Evolutionary conservation across 345 rosid species (phyloP).

Genomic region (Xanthoceras sorbifolium): DNA sequence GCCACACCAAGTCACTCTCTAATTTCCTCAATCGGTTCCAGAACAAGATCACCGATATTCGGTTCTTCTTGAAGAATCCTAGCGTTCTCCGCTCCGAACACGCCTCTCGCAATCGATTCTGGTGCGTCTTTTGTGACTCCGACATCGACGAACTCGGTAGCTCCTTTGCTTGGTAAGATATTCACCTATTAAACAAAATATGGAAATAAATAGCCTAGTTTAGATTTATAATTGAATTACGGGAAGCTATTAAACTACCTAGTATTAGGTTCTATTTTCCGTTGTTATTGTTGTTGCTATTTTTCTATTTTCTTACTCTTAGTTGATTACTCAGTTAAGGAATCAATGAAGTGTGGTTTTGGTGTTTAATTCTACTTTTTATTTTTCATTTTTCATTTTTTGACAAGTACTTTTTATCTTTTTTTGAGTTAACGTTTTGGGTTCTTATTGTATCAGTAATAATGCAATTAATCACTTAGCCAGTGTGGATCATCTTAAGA

Average conservation of each 20-base stretch:
- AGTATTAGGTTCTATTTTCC: background rate
- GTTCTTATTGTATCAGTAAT: conserved; percentile 34
- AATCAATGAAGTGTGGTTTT: background rate
- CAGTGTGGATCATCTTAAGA: conserved; percentile 68
- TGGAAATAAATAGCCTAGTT: background rate
- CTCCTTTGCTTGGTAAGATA: conserved; percentile 67
- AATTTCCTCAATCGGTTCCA: conserved; percentile 61
- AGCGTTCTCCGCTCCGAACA: conserved; percentile 50
- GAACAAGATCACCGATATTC: conserved; percentile 55
- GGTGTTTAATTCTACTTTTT: background rate
- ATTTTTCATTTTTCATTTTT: too few species aligned
- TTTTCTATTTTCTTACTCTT: background rate
- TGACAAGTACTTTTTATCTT: too few species aligned
- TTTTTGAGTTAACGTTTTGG: background rate
- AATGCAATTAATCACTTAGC: conserved; percentile 75
- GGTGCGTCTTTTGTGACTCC: conserved; percentile 85
- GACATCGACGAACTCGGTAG: conserved; percentile 64
- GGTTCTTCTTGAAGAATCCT: conserved; percentile 70
- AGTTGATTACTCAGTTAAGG: background rate
- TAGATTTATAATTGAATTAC: background rate
- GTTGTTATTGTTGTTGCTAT: background rate
- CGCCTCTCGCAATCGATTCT: conserved; percentile 60
- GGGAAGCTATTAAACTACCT: background rate
- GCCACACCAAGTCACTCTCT: conserved; percentile 62
- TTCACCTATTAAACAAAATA: background rate